Conservation (phyloP, 768 basidiomycete genomes). For the Leccinellum rugosiceps region DNA sequence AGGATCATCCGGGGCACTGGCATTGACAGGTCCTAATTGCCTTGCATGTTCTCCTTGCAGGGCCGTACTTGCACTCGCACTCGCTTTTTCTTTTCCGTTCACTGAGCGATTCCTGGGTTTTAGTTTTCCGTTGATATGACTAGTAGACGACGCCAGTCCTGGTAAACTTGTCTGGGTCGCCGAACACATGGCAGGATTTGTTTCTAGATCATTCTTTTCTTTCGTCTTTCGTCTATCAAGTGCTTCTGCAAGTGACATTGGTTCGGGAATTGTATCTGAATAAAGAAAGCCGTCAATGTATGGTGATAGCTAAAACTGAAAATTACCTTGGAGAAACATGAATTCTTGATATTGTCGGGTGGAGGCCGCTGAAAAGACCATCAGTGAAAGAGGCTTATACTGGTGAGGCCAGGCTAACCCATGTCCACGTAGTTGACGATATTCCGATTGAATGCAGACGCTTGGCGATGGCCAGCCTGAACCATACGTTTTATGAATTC, state of each 20-base stretch:
- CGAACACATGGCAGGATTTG: slow-evolving; percentile 50
- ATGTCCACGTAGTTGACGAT: slow-evolving; percentile 69
- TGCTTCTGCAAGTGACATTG: slow-evolving; percentile 59
- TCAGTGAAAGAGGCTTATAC: slow-evolving; percentile 3
- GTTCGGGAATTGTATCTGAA: slow-evolving; percentile 65
- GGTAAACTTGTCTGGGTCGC: slow-evolving; percentile 28
- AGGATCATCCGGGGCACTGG: slow-evolving; percentile 21
- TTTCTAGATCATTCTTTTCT: slow-evolving; percentile 55
- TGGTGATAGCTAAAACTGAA: background rate
- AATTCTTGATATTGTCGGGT: slow-evolving; percentile 65
- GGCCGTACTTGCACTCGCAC: slow-evolving; percentile 33
- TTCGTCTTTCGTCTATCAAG: slow-evolving; percentile 50
- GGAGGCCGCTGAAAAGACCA: slow-evolving; percentile 45
- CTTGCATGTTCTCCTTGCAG: slow-evolving; percentile 24
- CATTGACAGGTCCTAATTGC: slow-evolving; percentile 17
- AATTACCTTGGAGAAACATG: slow-evolving; percentile 64
- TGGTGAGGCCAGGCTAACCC: slow-evolving; percentile 44
- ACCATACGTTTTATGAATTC: slow-evolving; percentile 79
- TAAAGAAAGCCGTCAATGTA: slow-evolving; percentile 3
- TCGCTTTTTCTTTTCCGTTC: slow-evolving; percentile 31
- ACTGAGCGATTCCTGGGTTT: slow-evolving; percentile 40
- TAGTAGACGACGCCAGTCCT: slow-evolving; percentile 17
- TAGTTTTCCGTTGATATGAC: slow-evolving; percentile 31
- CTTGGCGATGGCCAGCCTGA: slow-evolving; percentile 65
- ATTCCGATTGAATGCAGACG: slow-evolving; percentile 54